These are phyloP conservation scores for Phytophthora uliginosa DNA, from an alignment of 352 stramenopile genomes.

Conservation along the genomic window DNA sequence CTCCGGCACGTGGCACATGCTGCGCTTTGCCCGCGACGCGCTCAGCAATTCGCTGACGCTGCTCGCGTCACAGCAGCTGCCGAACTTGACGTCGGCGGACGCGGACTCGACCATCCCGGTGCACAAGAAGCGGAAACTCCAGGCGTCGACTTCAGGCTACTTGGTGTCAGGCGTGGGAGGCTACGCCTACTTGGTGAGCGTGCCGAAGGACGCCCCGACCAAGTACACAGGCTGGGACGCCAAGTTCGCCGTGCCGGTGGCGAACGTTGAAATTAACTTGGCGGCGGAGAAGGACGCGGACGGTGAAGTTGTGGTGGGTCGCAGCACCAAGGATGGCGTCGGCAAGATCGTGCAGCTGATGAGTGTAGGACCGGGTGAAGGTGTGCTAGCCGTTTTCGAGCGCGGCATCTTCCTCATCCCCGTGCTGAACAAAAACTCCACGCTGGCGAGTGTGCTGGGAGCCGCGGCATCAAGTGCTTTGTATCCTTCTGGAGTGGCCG, in stretches of 20 bases:
- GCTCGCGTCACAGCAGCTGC: conserved; percentile 51
- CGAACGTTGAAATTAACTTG: conserved; percentile 57
- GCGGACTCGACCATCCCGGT: conserved; percentile 29
- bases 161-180: conserved; percentile 52
- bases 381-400: conserved; percentile 72
- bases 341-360: conserved; percentile 62
- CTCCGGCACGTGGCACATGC: conserved; percentile 65
- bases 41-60: conserved; percentile 55
- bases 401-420: conserved; percentile 69
- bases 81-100: conserved; percentile 39
- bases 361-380: conserved; percentile 65
- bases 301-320: conserved; percentile 24
- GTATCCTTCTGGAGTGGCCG: not conserved
- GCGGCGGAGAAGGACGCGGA: conserved; percentile 32
- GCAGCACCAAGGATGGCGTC: conserved; percentile 35
- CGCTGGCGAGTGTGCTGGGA: conserved; percentile 75
- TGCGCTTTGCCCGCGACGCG: conserved; percentile 58
- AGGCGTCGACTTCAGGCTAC: conserved; percentile 38
- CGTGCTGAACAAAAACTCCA: conserved; percentile 81
- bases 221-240: conserved; percentile 74
- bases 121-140: conserved; percentile 82
- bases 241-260: conserved; percentile 80
- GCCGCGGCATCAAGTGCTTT: conserved; percentile 25
- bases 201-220: conserved; percentile 42
- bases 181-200: conserved; percentile 70